phyloP scores from a whole-genome alignment of 2,329 filamentous ascomycete genomes.

The Endoconidiophora polonica region DNA sequence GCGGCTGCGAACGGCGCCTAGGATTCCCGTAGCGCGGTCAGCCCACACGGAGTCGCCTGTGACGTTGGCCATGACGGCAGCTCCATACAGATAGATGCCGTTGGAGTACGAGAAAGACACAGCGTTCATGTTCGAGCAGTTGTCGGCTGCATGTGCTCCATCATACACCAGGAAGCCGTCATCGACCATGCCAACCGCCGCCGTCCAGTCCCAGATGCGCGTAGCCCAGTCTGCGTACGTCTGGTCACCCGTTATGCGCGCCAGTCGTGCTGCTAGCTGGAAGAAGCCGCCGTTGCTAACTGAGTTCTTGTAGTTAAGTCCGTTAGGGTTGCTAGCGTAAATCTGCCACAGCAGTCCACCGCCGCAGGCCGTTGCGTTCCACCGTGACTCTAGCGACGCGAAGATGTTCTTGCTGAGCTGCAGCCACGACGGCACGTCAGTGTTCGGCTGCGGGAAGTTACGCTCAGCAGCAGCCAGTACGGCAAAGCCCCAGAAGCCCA shows the following conservation, averaged over 20 bases:
- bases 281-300: slow-evolving; percentile 73
- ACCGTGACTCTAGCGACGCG: slow-evolving; percentile 51
- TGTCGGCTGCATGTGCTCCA: slow-evolving; percentile 36
- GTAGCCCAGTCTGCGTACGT: slow-evolving; percentile 51
- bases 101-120: slow-evolving; percentile 48
- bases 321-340: slow-evolving; percentile 52
- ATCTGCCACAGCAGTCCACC: slow-evolving; percentile 76
- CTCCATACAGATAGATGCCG: slow-evolving; percentile 49
- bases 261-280: slow-evolving; percentile 60
- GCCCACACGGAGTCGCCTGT: slow-evolving; percentile 38
- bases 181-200: slow-evolving; percentile 39
- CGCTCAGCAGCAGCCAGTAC: slow-evolving; percentile 52
- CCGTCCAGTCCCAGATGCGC: slow-evolving; percentile 50
- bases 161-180: slow-evolving; percentile 40
- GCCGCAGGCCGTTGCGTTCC: slow-evolving; percentile 49
- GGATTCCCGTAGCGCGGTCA: slow-evolving; percentile 32
- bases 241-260: slow-evolving; percentile 48
- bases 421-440: slow-evolving; percentile 43
- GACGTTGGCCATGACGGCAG: slow-evolving; percentile 45
- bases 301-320: slow-evolving; percentile 64
- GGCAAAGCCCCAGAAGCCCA: slow-evolving; percentile 56
- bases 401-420: slow-evolving; percentile 55
- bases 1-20: slow-evolving; percentile 30
- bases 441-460: slow-evolving; percentile 46
- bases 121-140: slow-evolving; percentile 36